Conservation (phyloP, 2,329 filamentous ascomycete genomes). For the Elsinoe batatas region DNA sequence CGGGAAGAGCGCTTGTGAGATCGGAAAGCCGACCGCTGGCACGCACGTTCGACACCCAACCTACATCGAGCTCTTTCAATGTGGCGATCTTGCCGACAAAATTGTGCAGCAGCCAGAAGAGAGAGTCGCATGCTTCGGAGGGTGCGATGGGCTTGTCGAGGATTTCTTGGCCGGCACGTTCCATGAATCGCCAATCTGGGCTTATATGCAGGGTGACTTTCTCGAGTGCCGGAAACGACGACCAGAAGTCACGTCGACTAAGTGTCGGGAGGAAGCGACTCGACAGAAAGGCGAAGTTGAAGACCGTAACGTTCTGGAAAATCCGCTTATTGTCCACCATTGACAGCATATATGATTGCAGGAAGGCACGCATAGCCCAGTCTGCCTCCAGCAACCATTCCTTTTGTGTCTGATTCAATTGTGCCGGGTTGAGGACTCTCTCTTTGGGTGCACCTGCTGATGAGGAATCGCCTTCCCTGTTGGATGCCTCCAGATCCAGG, state of each 20-base stretch:
- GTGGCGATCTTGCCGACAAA: conserved; percentile 36
- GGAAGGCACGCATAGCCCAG: conserved; percentile 59
- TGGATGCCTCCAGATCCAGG: neutral
- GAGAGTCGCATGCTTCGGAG: conserved; percentile 40
- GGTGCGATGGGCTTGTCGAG: conserved; percentile 43
- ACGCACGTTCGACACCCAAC: conserved; percentile 40
- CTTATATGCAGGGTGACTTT: conserved; percentile 52
- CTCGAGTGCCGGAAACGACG: conserved; percentile 43
- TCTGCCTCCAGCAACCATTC: conserved; percentile 60
- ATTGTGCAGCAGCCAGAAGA: conserved; percentile 43
- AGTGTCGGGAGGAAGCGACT: conserved; percentile 50
- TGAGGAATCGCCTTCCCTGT: neutral
- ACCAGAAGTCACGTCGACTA: conserved; percentile 52
- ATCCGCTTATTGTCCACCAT: conserved; percentile 49
- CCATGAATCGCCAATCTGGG: conserved; percentile 55
- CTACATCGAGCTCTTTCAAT: conserved; percentile 52
- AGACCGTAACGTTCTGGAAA: conserved; percentile 46
- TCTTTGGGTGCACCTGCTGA: neutral
- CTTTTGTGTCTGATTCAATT: conserved; percentile 41
- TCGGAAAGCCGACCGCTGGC: neutral
- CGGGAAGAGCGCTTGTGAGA: conserved; percentile 51
- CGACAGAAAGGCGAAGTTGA: conserved; percentile 57
- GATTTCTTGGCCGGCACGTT: conserved; percentile 42
- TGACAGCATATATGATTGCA: conserved; percentile 57
- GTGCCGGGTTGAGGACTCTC: conserved; percentile 1